Evolutionary conservation across 1,284 basidiomycete species (phyloP), one percentile per base, ranked within the genome.

Genomic region (Anthracocystis panici-leucophaei): DNA sequence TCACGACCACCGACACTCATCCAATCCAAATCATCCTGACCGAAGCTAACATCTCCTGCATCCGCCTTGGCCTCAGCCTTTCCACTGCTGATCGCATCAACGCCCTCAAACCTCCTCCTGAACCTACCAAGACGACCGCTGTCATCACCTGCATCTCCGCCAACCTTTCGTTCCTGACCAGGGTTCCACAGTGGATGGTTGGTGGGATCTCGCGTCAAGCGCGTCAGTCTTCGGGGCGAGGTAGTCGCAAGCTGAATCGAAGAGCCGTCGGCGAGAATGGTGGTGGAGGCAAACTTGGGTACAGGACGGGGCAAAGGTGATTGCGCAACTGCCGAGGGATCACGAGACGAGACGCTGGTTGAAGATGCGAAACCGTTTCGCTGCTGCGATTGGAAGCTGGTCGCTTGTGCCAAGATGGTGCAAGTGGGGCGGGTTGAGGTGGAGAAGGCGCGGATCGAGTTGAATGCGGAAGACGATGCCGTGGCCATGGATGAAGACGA

Each of bases 101-200:
- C 70, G 11, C 73, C 78, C 23, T 75, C 78, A 70, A 84, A 84
- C 46, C 81, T 68, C 44, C 77, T 79, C 27, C 81, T 62, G 78
- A 84, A 84, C 12, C 83, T 64, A 10, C 81, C 81, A 3, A 84
- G 75, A 27, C 83, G 75, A 14, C 83, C 83, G 56, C 75, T 78
- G 71, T 84, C 82, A 55, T 83, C 82, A 12, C 69, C 77, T 9
- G 70, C 77, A 42, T 78, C 81, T 7, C 65, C 80, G 20, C 80
- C 81, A 5, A 72, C 53, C 57, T 73, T 69, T 18, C 75, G 55
- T 41, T 77, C 72, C 56, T 73, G 77, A 33, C 65, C 57, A 2
- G 81, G 82, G 71, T 84, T 84, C 82, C 83, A 84, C 52, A 84
- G 74, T 27, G 82, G 82, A 64, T 84, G 82, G 70, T 84, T 84